Conservation (phyloP, 768 basidiomycete genomes). For the Mycena capillaripes region DNA sequence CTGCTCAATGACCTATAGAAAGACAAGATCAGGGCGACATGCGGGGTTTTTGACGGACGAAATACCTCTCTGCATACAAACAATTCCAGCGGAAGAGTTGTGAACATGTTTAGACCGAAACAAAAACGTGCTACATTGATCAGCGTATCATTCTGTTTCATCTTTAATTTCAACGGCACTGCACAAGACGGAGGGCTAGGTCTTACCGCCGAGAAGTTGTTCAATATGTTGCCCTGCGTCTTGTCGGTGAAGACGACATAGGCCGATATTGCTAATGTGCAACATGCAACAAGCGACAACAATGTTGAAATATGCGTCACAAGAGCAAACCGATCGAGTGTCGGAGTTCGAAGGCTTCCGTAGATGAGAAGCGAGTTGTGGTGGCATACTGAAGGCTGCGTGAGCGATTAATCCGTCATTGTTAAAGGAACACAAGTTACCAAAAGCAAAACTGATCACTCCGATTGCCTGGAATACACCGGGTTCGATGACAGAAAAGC, state of each 20-base stretch:
- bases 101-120: constrained; percentile 98
- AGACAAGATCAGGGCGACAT: not conserved
- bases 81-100: constrained; percentile 94
- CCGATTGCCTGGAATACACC: constrained; percentile 96
- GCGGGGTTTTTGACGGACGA: not conserved
- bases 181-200: constrained; percentile 32
- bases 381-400: constrained; percentile 78
- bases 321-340: constrained; percentile 91
- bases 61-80: constrained; percentile 96
- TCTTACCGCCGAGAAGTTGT: constrained; percentile 86
- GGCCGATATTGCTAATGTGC: constrained; percentile 86
- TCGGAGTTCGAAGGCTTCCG: constrained; percentile 92
- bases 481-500: constrained; percentile 81
- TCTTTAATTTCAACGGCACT: not conserved
- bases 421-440: constrained; percentile 41
- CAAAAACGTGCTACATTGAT: constrained; percentile 97
- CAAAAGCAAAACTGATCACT: constrained; percentile 95
- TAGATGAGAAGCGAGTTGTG: constrained; percentile 98
- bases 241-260: constrained; percentile 93
- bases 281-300: constrained; percentile 88
- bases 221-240: constrained; percentile 95
- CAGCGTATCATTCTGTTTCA: constrained; percentile 81
- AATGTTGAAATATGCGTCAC: constrained; percentile 94
- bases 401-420: not conserved
- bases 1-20: constrained; percentile 89